phyloP scores from a whole-genome alignment of 768 basidiomycete genomes.

The Naganishia onofrii region DNA sequence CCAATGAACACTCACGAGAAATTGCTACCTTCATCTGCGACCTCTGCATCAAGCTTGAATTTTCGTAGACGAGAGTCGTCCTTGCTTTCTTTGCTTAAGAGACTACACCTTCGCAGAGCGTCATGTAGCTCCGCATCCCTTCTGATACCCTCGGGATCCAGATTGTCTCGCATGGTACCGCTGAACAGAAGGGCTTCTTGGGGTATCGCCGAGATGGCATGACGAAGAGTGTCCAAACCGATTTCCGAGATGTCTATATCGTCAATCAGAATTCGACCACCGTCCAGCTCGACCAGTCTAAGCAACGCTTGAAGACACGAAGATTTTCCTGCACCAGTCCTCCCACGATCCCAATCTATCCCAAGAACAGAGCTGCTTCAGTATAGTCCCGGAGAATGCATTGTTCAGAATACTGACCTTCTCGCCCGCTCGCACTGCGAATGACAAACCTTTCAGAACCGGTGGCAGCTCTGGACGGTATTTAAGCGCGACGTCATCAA shows the following conservation, averaged over 20 bases:
- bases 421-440: slow-evolving; percentile 70
- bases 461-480: slow-evolving; percentile 79
- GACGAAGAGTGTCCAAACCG: slow-evolving; percentile 61
- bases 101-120: slow-evolving; percentile 62
- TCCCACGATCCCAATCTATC: slow-evolving; percentile 62
- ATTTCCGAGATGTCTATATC: slow-evolving; percentile 54
- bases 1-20: slow-evolving; percentile 45
- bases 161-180: slow-evolving; percentile 55
- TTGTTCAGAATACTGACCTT: slow-evolving; percentile 59
- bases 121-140: slow-evolving; percentile 66
- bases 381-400: background rate
- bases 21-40: slow-evolving; percentile 67
- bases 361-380: background rate
- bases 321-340: slow-evolving; percentile 63
- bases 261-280: slow-evolving; percentile 57
- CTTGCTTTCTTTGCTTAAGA: slow-evolving; percentile 41
- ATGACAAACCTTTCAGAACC: slow-evolving; percentile 70
- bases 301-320: slow-evolving; percentile 57
- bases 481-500: slow-evolving; percentile 59
- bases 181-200: slow-evolving; percentile 62
- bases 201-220: slow-evolving; percentile 65
- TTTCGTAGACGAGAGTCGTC: slow-evolving; percentile 58
- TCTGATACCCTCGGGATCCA: slow-evolving; percentile 59
- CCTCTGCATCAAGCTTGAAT: slow-evolving; percentile 64
- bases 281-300: slow-evolving; percentile 61